Base-by-base conservation (phyloP, 129 eudicot species). In the Helianthus tuberosus region DNA sequence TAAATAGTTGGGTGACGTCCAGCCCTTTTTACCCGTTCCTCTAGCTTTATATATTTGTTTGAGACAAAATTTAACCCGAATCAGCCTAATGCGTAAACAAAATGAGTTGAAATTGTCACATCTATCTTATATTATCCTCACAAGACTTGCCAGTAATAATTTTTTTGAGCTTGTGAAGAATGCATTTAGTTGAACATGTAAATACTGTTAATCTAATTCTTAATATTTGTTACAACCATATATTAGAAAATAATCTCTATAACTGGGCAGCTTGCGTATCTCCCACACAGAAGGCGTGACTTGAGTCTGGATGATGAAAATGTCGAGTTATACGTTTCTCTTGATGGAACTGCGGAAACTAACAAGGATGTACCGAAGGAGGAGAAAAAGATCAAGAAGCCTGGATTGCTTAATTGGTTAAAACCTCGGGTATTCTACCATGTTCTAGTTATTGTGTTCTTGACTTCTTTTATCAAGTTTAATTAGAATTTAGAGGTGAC, bases 371-470 rank as follows among this genome's bases (percentile, higher is more conserved):
- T 80, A 64, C 49, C 52, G 46, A 88, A 84, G 78, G 98, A 85
- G 68, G 96, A 89, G 81, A 94, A 86, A 75, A 88, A 88, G 75
- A 84, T 82, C 52, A 83, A 79, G 81, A 94, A 91, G 77, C 82
- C 84, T 76, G 99, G 99, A 65, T 86, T 94, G 82, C 83, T 94
- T 47, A 85, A 85, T 73, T 94, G 99, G 99, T 82, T 94, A 69
- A 94, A 94, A 77, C 78, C 74, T 68, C 91, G 96, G 91, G 99
- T 91, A 81, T 74, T 85, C 51, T 75, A 38, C 57, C 57, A 73
- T 81, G 3, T 27, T 27, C 32, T 2, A 27, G 32, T 27, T 27
- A 27, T 27, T 27, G 32, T 2, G 32, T 27, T 27, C 32, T 27
- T 27, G 32, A 27, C 32, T 27, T 27, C 2, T 27, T 27, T 27